Evolutionary conservation across 768 basidiomycete species (phyloP).

Genomic region (Hericium alpestre): DNA sequence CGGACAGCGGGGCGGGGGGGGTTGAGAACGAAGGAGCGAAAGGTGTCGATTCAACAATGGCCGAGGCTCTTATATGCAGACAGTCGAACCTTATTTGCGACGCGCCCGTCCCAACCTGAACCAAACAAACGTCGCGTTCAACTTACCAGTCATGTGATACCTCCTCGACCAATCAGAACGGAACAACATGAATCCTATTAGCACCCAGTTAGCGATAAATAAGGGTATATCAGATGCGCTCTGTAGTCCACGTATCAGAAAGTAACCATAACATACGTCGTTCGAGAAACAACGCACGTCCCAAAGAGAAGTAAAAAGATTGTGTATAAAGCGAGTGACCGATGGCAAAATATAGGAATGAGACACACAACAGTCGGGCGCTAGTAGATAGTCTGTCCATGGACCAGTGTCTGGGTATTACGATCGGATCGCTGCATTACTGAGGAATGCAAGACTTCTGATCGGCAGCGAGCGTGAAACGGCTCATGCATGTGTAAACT

Average conservation of each 20-base stretch:
- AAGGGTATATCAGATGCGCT: neutral
- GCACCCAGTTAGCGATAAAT: neutral
- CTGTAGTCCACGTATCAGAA: too few relatives aligned
- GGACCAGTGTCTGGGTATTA: neutral
- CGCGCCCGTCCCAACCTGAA: neutral
- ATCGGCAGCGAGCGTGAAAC: conserved; percentile 33
- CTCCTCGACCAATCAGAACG: neutral
- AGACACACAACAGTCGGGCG: neutral
- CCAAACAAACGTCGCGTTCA: conserved; percentile 8
- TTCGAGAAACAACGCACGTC: neutral
- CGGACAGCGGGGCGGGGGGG: neutral
- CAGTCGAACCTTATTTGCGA: neutral
- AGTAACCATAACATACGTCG: neutral
- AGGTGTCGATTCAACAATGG: too few relatives aligned
- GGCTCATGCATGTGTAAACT: conserved; percentile 44
- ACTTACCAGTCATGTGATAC: conserved; percentile 5
- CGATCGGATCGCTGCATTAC: conserved; percentile 11
- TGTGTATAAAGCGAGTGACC: neutral
- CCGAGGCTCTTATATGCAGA: conserved; percentile 3
- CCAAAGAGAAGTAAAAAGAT: neutral
- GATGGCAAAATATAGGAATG: neutral
- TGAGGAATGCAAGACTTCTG: conserved; percentile 32
- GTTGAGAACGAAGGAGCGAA: too few relatives aligned
- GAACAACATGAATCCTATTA: neutral
- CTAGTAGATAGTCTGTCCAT: neutral